A percentile compares a stretch with the other conserved stretches of the same genome.
Conservation (phyloP, 2,329 filamentous ascomycete species). For the Exophiala mesophila region DNA sequence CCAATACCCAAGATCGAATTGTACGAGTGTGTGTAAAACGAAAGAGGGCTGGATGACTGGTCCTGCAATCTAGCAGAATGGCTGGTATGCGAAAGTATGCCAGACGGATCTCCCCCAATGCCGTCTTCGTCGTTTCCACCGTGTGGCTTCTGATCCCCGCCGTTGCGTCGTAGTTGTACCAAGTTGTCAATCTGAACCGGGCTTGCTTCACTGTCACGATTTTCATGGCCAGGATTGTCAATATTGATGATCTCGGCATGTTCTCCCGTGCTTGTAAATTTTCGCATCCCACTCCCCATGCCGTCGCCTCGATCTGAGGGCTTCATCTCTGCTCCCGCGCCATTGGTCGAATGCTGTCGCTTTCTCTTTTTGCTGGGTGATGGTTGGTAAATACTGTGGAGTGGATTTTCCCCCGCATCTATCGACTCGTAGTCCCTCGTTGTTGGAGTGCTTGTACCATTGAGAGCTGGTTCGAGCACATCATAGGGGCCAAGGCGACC, state of each 20-base stretch:
- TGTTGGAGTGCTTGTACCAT: too few species aligned
- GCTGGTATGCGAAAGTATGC: too few species aligned
- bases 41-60: conserved; percentile 27
- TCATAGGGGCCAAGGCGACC: conserved; percentile 26
- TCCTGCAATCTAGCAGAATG: too few species aligned
- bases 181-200: too few species aligned
- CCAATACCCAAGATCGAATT: conserved; percentile 79
- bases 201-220: conserved; percentile 27
- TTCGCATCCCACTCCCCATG: conserved; percentile 6
- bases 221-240: conserved; percentile 32
- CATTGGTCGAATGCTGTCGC: conserved; percentile 28
- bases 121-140: too few species aligned
- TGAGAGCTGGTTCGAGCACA: conserved; percentile 24
- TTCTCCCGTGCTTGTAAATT: conserved; percentile 21
- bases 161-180: too few species aligned
- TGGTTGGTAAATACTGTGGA: too few species aligned
- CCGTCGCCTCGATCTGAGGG: conserved; percentile 7
- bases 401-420: too few species aligned
- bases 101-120: too few species aligned
- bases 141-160: too few species aligned
- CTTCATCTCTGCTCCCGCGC: conserved; percentile 30
- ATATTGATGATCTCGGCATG: conserved; percentile 34
- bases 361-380: conserved; percentile 44
- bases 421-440: too few species aligned
- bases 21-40: conserved; percentile 89